A percentile compares a stretch with the other conserved stretches of the same genome.
Conservation (phyloP, 2,329 filamentous ascomycete genomes). For the Harringtonia aguacate region DNA sequence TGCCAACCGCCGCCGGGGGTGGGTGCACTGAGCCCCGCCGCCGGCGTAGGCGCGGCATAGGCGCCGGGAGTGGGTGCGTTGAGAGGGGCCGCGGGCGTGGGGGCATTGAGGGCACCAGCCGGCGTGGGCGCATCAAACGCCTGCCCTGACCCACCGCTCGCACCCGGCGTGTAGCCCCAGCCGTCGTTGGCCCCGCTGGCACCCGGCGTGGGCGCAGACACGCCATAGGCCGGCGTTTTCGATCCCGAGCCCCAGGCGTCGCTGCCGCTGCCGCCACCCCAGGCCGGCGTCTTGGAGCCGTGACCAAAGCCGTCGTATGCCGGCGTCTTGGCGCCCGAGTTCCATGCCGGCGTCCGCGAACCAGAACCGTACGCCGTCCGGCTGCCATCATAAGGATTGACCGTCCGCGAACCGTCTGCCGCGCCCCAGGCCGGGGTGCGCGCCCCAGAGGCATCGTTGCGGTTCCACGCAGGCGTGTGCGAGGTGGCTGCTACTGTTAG, state of each 20-base stretch:
- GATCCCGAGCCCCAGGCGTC: slow-evolving; percentile 33
- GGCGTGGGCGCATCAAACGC: slow-evolving; percentile 63
- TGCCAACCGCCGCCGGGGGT: slow-evolving; percentile 58
- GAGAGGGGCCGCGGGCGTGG: slow-evolving; percentile 50
- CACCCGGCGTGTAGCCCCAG: slow-evolving; percentile 48
- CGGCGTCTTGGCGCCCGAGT: slow-evolving; percentile 64
- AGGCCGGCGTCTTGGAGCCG: slow-evolving; percentile 60
- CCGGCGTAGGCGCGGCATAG: slow-evolving; percentile 54
- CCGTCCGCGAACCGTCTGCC: slow-evolving; percentile 52
- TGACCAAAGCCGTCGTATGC: slow-evolving; percentile 52
- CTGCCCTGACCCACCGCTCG: slow-evolving; percentile 25
- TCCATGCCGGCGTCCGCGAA: slow-evolving; percentile 66
- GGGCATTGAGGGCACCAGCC: slow-evolving; percentile 45
- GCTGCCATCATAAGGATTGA: slow-evolving; percentile 62
- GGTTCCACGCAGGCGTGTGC: slow-evolving; percentile 52
- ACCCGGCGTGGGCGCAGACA: slow-evolving; percentile 46
- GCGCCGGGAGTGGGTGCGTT: slow-evolving; percentile 64
- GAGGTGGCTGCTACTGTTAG: slow-evolving; percentile 37
- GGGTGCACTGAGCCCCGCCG: slow-evolving; percentile 46
- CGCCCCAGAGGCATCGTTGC: slow-evolving; percentile 39
- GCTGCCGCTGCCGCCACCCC: slow-evolving; percentile 22
- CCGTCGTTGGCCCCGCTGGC: slow-evolving; percentile 47
- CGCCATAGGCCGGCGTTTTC: slow-evolving; percentile 67
- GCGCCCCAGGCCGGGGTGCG: slow-evolving; percentile 63
- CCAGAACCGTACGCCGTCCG: slow-evolving; percentile 70